phyloP scores from a whole-genome alignment of 139 green algal species.

The Closterium sp. region DNA sequence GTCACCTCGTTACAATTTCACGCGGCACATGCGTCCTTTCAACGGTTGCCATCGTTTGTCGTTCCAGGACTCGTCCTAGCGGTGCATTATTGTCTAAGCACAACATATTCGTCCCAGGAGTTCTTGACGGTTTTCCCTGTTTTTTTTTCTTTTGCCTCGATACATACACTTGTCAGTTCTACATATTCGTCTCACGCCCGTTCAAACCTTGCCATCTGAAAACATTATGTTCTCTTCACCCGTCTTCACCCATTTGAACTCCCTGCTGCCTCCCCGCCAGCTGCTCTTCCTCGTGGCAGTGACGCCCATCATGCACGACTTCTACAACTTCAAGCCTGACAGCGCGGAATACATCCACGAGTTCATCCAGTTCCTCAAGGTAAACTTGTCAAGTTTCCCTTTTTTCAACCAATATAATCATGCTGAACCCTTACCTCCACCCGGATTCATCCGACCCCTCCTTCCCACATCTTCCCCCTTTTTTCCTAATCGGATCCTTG shows the following conservation, averaged over 20 bases:
- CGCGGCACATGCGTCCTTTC: too few relatives aligned
- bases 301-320: constrained; percentile 48
- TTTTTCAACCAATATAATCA: too few relatives aligned
- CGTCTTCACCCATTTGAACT: neutral
- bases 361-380: constrained; percentile 49
- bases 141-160: too few relatives aligned
- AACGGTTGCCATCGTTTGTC: neutral
- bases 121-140: too few relatives aligned
- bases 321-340: constrained; percentile 48
- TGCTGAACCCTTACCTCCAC: too few relatives aligned
- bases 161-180: too few relatives aligned
- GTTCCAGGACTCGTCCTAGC: neutral
- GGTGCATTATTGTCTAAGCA: neutral
- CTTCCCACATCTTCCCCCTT: too few relatives aligned
- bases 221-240: neutral
- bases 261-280: neutral
- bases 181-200: too few relatives aligned
- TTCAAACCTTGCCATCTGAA: neutral
- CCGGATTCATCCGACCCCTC: too few relatives aligned
- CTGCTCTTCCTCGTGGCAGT: constrained; percentile 38
- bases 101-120: too few relatives aligned
- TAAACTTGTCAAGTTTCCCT: neutral
- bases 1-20: neutral
- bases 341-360: constrained; percentile 32
- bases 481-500: too few relatives aligned